These are phyloP conservation scores for Hyaloscypha bicolor DNA, from an alignment of 495 filamentous ascomycete species.

Conservation along the genomic window DNA sequence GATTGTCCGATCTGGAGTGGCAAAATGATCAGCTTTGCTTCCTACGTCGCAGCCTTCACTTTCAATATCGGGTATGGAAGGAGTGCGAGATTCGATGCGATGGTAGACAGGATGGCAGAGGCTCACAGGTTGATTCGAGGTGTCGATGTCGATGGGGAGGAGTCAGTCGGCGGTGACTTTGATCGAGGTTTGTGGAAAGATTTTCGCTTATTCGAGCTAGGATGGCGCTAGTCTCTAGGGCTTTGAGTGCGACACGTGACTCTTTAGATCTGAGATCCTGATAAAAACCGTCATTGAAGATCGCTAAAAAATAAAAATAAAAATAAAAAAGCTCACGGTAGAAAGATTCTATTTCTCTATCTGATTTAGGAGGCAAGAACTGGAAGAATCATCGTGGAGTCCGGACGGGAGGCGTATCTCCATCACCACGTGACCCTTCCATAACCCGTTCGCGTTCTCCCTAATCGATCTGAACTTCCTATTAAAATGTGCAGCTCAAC, in stretches of 20 bases:
- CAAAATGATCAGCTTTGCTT: not conserved
- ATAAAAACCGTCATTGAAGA: no score
- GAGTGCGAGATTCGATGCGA: slow-evolving; percentile 2
- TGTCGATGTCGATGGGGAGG: not conserved
- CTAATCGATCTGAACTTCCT: no score
- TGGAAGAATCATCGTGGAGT: no score
- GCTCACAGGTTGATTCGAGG: slow-evolving; percentile 9
- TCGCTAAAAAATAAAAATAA: no score
- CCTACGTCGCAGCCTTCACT: not conserved
- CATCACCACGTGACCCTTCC: no score
- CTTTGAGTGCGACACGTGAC: not conserved
- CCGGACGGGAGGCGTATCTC: no score
- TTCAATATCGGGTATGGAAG: not conserved
- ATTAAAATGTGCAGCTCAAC: no score
- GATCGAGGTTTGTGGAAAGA: not conserved
- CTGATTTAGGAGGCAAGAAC: no score
- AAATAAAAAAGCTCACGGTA: no score
- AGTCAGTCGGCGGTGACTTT: not conserved
- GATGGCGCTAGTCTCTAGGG: not conserved
- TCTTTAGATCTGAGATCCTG: not conserved
- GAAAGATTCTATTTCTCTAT: no score
- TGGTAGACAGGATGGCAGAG: slow-evolving; percentile 1
- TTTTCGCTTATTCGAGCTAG: not conserved
- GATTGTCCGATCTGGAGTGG: slow-evolving; percentile 17
- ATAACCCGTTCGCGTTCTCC: no score